phyloP scores from a whole-genome alignment of 305 asterid species.

The Euphrasia arctica region DNA sequence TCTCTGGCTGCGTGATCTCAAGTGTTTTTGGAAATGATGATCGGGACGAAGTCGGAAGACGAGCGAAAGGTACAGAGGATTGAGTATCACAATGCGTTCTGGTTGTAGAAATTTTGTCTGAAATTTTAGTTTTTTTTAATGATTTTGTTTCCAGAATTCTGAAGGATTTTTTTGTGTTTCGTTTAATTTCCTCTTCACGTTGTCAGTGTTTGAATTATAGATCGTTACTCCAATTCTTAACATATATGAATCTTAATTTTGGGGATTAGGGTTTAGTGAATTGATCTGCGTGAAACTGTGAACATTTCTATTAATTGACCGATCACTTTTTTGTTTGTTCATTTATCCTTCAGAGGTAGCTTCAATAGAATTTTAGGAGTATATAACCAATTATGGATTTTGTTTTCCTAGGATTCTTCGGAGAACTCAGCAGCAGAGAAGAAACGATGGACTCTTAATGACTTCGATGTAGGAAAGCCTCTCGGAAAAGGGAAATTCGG shows the following conservation, averaged over 20 bases:
- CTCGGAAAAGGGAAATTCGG: slow-evolving; percentile 81
- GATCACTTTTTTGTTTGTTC: not conserved
- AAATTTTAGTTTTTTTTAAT: too few species aligned
- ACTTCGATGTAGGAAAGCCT: slow-evolving; percentile 74
- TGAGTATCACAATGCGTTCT: too few species aligned
- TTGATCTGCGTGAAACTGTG: too few species aligned
- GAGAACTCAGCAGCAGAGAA: slow-evolving; percentile 47
- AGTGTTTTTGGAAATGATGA: slow-evolving; percentile 37
- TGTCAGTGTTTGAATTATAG: too few species aligned
- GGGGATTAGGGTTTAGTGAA: too few species aligned
- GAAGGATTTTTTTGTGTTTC: not conserved
- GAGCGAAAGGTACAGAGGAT: slow-evolving; percentile 39
- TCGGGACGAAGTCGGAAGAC: slow-evolving; percentile 43
- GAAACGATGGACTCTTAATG: slow-evolving; percentile 57
- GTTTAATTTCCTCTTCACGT: too few species aligned
- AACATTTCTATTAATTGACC: not conserved
- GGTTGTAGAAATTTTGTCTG: too few species aligned
- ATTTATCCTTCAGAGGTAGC: not conserved
- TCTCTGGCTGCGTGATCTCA: slow-evolving; percentile 18
- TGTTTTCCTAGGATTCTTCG: slow-evolving; percentile 36
- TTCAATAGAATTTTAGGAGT: too few species aligned
- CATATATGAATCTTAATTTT: too few species aligned
- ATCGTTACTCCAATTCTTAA: too few species aligned
- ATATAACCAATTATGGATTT: too few species aligned
- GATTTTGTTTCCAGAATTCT: too few species aligned